These are phyloP conservation scores for Chytriomyces hyalinus DNA, from an alignment of 192 early-diverging fungal genomes.

Conservation along the genomic window DNA sequence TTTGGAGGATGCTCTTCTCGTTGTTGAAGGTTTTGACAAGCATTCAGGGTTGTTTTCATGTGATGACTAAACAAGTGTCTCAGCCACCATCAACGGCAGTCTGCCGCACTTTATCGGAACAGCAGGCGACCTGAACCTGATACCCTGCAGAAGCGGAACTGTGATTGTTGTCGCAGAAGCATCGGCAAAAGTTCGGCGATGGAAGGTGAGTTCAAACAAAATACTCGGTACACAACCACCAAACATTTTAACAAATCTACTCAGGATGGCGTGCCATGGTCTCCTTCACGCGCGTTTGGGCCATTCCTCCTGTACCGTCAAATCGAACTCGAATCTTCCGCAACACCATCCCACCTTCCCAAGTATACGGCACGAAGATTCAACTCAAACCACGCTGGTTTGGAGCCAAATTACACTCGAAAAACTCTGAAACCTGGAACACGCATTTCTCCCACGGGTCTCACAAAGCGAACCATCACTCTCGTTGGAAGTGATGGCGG, in stretches of 20 bases:
- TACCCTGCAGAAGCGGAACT: background rate
- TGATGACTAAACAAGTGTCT: no score
- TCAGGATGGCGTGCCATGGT: background rate
- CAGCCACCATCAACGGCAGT: no score
- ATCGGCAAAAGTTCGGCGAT: background rate
- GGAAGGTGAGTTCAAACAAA: background rate
- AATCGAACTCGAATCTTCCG: background rate
- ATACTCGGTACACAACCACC: background rate
- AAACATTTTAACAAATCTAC: background rate
- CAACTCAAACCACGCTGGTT: background rate
- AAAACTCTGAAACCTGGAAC: constrained; percentile 29
- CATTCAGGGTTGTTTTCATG: no score
- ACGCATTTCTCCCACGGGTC: background rate
- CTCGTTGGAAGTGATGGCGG: background rate
- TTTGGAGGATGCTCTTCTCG: no score
- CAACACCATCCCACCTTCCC: background rate
- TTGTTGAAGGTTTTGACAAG: no score
- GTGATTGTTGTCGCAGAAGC: background rate
- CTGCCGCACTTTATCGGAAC: no score
- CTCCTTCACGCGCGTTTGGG: background rate
- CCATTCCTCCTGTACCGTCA: background rate
- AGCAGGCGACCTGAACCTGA: no score
- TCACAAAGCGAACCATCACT: constrained; percentile 22
- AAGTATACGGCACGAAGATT: background rate
- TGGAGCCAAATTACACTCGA: background rate